phyloP scores from a whole-genome alignment of 2,329 filamentous ascomycete species.

The Scleromitrula shiraiana region DNA sequence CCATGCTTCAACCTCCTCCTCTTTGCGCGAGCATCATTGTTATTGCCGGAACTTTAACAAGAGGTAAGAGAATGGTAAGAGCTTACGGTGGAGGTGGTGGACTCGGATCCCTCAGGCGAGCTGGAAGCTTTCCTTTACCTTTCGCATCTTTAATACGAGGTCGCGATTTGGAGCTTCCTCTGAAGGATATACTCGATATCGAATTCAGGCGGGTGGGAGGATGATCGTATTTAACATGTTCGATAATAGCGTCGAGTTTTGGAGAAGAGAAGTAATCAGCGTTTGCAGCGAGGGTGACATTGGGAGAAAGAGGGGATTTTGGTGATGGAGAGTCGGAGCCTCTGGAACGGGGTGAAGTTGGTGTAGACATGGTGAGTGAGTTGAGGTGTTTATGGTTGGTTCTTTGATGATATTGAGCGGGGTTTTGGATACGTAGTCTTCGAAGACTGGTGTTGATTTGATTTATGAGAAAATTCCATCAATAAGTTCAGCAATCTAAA shows the following conservation, averaged over 20 bases:
- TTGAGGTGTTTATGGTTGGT: too few species aligned
- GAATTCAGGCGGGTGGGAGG: conserved; percentile 15
- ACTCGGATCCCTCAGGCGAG: conserved; percentile 7
- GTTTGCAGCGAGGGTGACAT: conserved; percentile 11
- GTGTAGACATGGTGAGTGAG: conserved; percentile 7
- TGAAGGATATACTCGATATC: conserved; percentile 26
- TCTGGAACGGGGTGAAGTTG: conserved; percentile 3
- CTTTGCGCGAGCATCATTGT: too few species aligned
- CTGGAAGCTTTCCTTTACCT: conserved; percentile 26
- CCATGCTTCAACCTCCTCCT: too few species aligned
- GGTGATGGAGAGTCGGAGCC: conserved; percentile 11
- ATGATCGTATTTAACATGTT: conserved; percentile 27
- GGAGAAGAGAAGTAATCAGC: conserved; percentile 16
- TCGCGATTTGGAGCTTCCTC: conserved; percentile 13
- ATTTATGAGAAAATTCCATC: too few species aligned
- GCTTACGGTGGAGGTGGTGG: conserved; percentile 33
- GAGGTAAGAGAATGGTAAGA: neutral
- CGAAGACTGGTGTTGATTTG: neutral
- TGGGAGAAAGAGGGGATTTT: conserved; percentile 19
- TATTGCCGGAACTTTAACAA: neutral
- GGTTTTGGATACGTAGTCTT: too few species aligned
- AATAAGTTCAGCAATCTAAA: too few species aligned
- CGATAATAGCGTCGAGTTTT: conserved; percentile 26
- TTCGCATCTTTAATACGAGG: conserved; percentile 5
- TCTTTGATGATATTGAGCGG: too few species aligned